These are phyloP conservation scores for Raffaelea arxii DNA, from an alignment of 2,329 filamentous ascomycete genomes.

Conservation along the genomic window DNA sequence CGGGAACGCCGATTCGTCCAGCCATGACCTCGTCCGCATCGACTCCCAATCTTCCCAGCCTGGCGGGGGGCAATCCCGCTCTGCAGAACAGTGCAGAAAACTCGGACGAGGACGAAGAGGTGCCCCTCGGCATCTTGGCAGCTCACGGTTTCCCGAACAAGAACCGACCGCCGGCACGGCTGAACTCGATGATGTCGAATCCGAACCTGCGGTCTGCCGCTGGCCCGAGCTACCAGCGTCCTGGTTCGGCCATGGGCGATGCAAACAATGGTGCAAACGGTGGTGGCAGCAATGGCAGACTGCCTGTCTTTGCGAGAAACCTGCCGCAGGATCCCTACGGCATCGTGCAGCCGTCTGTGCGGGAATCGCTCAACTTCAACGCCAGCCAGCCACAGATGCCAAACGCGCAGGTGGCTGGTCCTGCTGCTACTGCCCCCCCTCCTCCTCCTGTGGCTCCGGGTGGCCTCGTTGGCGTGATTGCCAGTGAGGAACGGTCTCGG, in stretches of 20 bases:
- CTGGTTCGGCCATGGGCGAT: constrained; percentile 50
- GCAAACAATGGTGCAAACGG: constrained; percentile 15
- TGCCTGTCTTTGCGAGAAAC: constrained; percentile 75
- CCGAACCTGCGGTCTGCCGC: constrained; percentile 55
- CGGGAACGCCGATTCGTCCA: constrained; percentile 39
- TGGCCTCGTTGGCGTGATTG: constrained; percentile 81
- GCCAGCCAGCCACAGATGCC: constrained; percentile 45
- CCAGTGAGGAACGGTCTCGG: constrained; percentile 68
- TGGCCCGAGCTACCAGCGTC: constrained; percentile 36
- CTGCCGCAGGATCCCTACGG: constrained; percentile 80
- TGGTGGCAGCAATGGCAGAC: constrained; percentile 31
- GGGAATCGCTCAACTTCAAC: constrained; percentile 66
- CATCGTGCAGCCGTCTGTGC: constrained; percentile 59
- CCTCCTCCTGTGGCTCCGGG: constrained; percentile 34
- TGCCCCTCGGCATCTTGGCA: constrained; percentile 75
- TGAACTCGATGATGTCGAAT: constrained; percentile 57
- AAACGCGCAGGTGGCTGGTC: too few species aligned
- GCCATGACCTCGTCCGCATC: constrained; percentile 49
- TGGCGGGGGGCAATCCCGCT: constrained; percentile 14
- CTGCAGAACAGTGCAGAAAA: constrained; percentile 33
- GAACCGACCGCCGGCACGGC: constrained; percentile 61
- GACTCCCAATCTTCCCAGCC: constrained; percentile 46
- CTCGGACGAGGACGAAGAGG: constrained; percentile 76
- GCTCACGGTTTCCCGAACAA: constrained; percentile 82
- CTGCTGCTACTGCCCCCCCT: too few species aligned